Conservation (phyloP, 2,329 filamentous ascomycete genomes). For the Sarocladium brachiariae region DNA sequence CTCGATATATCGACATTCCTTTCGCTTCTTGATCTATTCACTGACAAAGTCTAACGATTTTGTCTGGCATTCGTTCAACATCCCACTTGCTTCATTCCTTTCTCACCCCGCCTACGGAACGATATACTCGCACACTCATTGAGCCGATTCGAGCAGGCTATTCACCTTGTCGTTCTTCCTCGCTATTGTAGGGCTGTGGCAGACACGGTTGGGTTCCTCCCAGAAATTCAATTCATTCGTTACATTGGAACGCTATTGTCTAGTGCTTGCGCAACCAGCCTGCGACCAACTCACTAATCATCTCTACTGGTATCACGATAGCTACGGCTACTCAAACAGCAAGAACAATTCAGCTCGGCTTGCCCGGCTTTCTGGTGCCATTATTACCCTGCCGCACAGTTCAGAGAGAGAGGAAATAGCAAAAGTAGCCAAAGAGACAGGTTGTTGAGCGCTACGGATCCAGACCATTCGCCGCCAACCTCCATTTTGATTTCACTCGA, state of each 20-base stretch:
- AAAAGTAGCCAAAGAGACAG: background rate
- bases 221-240: slow-evolving; percentile 1
- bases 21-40: background rate
- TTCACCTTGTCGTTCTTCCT: background rate
- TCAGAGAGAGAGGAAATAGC: background rate
- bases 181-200: background rate
- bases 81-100: slow-evolving; percentile 7
- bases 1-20: slow-evolving; percentile 6
- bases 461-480: too few species aligned
- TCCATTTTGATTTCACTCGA: too few species aligned
- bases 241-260: background rate
- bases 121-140: slow-evolving; percentile 8
- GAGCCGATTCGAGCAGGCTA: background rate
- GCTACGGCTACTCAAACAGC: too few species aligned
- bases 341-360: too few species aligned
- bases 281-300: background rate
- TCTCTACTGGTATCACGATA: slow-evolving; percentile 2
- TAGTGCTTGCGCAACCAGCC: background rate
- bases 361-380: too few species aligned
- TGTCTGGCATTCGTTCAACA: slow-evolving; percentile 9
- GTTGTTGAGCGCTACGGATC: too few species aligned
- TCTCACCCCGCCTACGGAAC: background rate
- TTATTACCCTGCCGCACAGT: background rate
- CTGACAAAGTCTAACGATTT: background rate
- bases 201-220: background rate